Percentiles rank a stretch among this genome's conserved stretches.
Conservation (phyloP, 2,329 filamentous ascomycete genomes). For the Cladosporium colombiae region DNA sequence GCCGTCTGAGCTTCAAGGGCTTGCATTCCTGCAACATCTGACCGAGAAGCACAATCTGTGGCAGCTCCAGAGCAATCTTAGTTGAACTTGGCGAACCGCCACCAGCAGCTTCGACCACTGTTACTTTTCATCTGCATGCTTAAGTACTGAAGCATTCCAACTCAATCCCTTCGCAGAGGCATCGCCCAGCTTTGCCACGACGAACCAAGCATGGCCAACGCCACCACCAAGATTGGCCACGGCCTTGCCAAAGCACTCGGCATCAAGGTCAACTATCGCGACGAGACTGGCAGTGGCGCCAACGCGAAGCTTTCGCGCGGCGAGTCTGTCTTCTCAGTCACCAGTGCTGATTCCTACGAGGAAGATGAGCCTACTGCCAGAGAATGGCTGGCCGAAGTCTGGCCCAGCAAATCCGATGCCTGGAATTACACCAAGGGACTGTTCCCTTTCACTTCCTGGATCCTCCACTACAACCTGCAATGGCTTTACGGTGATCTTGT, state of each 20-base stretch:
- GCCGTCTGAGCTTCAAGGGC: conserved; percentile 1
- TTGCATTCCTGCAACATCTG: conserved; percentile 12
- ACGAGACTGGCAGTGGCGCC: conserved; percentile 51
- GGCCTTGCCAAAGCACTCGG: conserved; percentile 75
- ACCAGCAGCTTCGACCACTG: neutral
- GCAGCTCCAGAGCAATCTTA: conserved; percentile 19
- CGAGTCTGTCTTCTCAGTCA: conserved; percentile 75
- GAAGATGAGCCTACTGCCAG: conserved; percentile 74
- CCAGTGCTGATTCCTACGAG: conserved; percentile 74
- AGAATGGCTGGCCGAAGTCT: conserved; percentile 69
- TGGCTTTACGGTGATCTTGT: conserved; percentile 90
- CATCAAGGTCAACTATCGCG: conserved; percentile 74
- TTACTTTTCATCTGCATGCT: neutral
- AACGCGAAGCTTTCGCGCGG: conserved; percentile 68
- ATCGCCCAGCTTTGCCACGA: conserved; percentile 13
- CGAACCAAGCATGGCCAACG: conserved; percentile 33
- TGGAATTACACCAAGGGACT: conserved; percentile 66
- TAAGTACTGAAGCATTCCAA: conserved; percentile 10
- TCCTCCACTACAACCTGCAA: conserved; percentile 80
- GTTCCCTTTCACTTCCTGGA: conserved; percentile 91
- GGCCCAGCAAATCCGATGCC: conserved; percentile 60
- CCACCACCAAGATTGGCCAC: conserved; percentile 64
- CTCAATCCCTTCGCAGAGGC: conserved; percentile 1
- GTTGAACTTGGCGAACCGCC: conserved; percentile 14
- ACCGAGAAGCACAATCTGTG: conserved; percentile 5